phyloP scores from a whole-genome alignment of 164 flowering plant species.

The Hamamelis virginiana region DNA sequence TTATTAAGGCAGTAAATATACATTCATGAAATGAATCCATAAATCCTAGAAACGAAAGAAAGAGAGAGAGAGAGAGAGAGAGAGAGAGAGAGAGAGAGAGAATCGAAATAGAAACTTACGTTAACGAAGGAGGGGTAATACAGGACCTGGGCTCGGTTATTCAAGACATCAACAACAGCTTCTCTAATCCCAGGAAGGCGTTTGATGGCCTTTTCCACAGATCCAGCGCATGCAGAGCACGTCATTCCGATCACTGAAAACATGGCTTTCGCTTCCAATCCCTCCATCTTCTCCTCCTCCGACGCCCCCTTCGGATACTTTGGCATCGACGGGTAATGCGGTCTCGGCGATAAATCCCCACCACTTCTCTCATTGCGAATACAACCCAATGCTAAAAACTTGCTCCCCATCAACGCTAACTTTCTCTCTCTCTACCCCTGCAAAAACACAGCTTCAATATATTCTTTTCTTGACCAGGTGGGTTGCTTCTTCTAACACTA shows the following conservation, averaged over 20 bases:
- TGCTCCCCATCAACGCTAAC: constrained; percentile 40
- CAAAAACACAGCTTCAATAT: no score
- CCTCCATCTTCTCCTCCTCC: constrained; percentile 21
- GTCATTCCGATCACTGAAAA: constrained; percentile 80
- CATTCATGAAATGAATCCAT: no score
- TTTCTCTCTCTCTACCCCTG: neutral
- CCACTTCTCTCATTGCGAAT: constrained; percentile 35
- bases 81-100: neutral
- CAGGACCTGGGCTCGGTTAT: constrained; percentile 62
- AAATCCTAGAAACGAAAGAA: neutral
- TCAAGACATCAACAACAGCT: constrained; percentile 73
- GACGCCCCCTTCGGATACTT: constrained; percentile 55
- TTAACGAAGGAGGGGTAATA: constrained; percentile 62
- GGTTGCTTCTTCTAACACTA: no score
- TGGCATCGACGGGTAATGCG: constrained; percentile 72
- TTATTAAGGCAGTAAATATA: no score
- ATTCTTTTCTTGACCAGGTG: no score
- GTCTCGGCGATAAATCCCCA: constrained; percentile 39
- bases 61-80: no score
- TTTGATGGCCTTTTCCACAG: constrained; percentile 81
- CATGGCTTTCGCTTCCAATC: constrained; percentile 39
- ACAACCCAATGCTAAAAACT: constrained; percentile 49
- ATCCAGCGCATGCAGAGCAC: constrained; percentile 86
- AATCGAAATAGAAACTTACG: constrained; percentile 36
- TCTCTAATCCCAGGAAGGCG: constrained; percentile 78